Evolutionary conservation across 2,329 filamentous ascomycete genomes (phyloP).

Genomic region (Monosporascus sp.): DNA sequence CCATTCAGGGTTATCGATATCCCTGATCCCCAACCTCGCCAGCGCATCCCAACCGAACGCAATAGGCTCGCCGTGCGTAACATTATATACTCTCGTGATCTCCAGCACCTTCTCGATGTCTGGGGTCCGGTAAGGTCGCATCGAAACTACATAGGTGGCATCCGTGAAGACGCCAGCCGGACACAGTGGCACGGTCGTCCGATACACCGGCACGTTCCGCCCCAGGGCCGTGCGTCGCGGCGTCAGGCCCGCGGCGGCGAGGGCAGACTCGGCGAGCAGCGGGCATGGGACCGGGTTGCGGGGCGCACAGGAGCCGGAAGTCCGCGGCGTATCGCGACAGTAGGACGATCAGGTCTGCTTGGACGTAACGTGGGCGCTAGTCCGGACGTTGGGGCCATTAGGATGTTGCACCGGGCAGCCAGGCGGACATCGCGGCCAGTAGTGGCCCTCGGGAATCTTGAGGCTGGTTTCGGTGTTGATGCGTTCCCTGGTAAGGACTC

Average conservation of each 20-base stretch:
- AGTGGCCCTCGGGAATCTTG: not conserved
- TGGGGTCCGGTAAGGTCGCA: conserved; percentile 49
- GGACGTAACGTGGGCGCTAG: conserved; percentile 50
- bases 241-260: conserved; percentile 43
- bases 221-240: conserved; percentile 44
- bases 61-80: conserved; percentile 59
- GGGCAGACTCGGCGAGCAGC: conserved; percentile 52
- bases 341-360: conserved; percentile 59
- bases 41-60: conserved; percentile 60
- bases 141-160: conserved; percentile 55
- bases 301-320: conserved; percentile 51
- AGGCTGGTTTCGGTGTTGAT: too few relatives aligned
- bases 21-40: conserved; percentile 44
- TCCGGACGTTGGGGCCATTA: conserved; percentile 45
- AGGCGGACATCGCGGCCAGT: conserved; percentile 37
- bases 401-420: conserved; percentile 34
- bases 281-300: conserved; percentile 61
- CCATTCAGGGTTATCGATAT: conserved; percentile 51
- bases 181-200: conserved; percentile 49
- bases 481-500: not conserved
- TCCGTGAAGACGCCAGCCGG: conserved; percentile 54
- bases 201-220: conserved; percentile 58
- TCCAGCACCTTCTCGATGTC: conserved; percentile 48
- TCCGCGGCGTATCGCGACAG: conserved; percentile 51
- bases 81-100: conserved; percentile 49